Base-by-base conservation (phyloP, 2,329 filamentous ascomycete genomes). In the Fusarium miscanthi region DNA sequence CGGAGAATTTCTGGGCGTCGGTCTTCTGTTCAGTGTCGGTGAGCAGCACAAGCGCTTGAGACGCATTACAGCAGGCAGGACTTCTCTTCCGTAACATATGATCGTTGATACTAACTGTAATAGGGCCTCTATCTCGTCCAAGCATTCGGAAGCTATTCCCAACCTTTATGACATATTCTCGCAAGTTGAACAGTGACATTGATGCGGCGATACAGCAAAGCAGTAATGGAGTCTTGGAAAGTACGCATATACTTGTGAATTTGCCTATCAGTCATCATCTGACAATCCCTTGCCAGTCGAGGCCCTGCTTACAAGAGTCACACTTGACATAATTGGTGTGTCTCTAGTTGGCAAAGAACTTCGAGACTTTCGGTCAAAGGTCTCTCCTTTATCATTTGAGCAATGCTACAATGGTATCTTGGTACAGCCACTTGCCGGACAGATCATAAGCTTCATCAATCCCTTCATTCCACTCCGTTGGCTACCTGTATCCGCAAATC, bases 21-120 rank as follows among this genome's bases (percentile, higher is more conserved):
- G 70, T 4, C 21, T 73, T 2, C 23, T 73, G 3, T 73, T 70
- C 1, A 73, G 70, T 45, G 57, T 59, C 1, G 70, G 70, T 2
- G 52, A 73, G 1, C 46, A 73, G n/a, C 70, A 73, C 6, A 73
- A 68, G 4, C 64, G 68, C 2, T 10, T 72, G 25, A 57, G 68
- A 6, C 68, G 68, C 1, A 72, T 71, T 3, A 27, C 37, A 16
- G 35, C 62, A 9, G 68, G 52, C 31, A 33, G 35, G 48, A 8
- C 8, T 8, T 8, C 11, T 13, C n/a, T n/a, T n/a, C n/a, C n/a
- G n/a, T n/a, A n/a, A n/a, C n/a, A n/a, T n/a, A n/a, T n/a, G n/a
- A n/a, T n/a, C n/a, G n/a, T n/a, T n/a, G n/a, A n/a, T 9, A 4
- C 51, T 73, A 1, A 69, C 4, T 11, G 4, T 3, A 0, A 6